Evolutionary conservation across 192 early-diverging fungal species (phyloP).

Genomic region (Rhizophlyctis rosea): DNA sequence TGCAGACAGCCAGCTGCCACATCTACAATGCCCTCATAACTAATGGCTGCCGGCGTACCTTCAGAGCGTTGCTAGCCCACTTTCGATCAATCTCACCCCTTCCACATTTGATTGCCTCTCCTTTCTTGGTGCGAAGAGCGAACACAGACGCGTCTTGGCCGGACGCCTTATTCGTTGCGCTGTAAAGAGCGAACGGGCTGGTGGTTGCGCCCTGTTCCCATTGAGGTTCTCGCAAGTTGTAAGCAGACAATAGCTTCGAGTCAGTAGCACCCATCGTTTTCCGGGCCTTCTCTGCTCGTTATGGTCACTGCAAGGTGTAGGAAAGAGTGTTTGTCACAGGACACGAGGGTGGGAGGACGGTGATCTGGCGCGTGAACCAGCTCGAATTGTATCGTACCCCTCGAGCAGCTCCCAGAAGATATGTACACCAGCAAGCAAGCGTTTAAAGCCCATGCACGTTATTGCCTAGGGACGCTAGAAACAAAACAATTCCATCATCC

Average conservation of each 20-base stretch:
- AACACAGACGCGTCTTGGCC: slow-evolving; percentile 12
- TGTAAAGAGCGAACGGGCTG: slow-evolving; percentile 11
- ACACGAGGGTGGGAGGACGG: no score
- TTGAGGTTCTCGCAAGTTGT: slow-evolving; percentile 4
- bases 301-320: no score
- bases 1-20: neutral
- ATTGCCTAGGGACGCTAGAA: no score
- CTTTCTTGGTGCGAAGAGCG: slow-evolving; percentile 1
- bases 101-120: neutral
- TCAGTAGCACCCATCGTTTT: slow-evolving; percentile 16
- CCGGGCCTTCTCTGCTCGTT: no score
- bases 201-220: slow-evolving; percentile 1
- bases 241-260: slow-evolving; percentile 10
- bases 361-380: no score
- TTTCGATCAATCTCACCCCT: slow-evolving; percentile 1
- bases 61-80: slow-evolving; percentile 1
- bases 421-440: no score
- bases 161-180: slow-evolving; percentile 10
- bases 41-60: neutral
- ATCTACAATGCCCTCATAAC: neutral
- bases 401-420: no score
- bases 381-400: no score
- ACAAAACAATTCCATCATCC: no score
- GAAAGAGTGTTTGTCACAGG: no score
- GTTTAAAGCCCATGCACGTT: no score